Evolutionary conservation across 768 basidiomycete genomes (phyloP).

Genomic region (Lactifluus hygrophoroides): DNA sequence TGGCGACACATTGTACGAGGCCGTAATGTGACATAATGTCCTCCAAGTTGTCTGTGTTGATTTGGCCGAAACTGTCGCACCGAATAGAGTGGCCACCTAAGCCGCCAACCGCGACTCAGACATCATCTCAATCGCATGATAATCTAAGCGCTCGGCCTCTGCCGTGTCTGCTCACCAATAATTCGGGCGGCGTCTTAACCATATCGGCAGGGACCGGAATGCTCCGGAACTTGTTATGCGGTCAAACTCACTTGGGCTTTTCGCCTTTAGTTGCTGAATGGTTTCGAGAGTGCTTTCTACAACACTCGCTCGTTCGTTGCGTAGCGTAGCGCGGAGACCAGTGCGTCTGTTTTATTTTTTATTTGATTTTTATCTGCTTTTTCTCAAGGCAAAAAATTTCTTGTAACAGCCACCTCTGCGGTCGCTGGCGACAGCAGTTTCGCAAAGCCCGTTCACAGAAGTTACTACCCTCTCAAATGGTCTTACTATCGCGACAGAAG

Average conservation of each 20-base stretch:
- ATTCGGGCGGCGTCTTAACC: neutral
- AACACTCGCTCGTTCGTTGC: slow-evolving; percentile 16
- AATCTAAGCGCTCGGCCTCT: neutral
- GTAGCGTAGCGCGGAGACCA: slow-evolving; percentile 11
- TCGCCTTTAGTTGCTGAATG: slow-evolving; percentile 32
- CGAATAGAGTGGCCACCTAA: too few species aligned
- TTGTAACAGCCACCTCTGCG: slow-evolving; percentile 44
- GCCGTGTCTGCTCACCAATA: rapidly evolving
- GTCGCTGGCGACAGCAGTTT: slow-evolving; percentile 64
- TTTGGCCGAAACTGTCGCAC: too few species aligned
- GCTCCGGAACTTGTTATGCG: slow-evolving; percentile 6
- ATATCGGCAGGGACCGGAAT: neutral
- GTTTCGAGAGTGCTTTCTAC: slow-evolving; percentile 27
- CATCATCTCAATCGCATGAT: neutral
- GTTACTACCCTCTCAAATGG: slow-evolving; percentile 92
- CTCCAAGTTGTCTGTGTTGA: too few species aligned
- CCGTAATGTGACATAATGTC: too few species aligned
- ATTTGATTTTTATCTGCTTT: neutral
- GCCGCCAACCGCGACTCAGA: too few species aligned
- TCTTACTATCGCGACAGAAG: slow-evolving; percentile 88
- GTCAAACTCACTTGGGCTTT: slow-evolving; percentile 25
- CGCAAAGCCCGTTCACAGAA: slow-evolving; percentile 71
- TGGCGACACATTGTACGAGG: too few species aligned
- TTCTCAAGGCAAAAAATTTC: slow-evolving; percentile 4
- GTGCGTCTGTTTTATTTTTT: neutral